Conservation (phyloP, 139 green algal genomes). For the Chlamydomonas incerta region DNA sequence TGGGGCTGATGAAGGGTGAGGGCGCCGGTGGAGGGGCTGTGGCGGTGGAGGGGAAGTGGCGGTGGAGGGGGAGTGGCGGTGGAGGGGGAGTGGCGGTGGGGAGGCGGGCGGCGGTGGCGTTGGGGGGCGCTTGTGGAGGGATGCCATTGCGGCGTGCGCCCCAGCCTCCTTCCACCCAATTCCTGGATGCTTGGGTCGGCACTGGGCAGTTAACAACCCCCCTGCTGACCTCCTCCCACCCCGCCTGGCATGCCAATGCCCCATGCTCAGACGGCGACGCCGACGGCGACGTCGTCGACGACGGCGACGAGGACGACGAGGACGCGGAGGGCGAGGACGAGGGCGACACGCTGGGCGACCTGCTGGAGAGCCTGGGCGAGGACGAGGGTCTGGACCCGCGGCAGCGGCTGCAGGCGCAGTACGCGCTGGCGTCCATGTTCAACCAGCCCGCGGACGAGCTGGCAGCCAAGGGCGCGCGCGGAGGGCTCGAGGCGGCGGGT, state of each 20-base stretch:
- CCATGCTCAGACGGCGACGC: neutral
- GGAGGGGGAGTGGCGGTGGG: neutral
- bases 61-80: neutral
- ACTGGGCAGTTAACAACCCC: neutral
- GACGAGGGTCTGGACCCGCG: slow-evolving; percentile 13
- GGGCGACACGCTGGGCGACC: neutral
- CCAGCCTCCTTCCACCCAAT: no score
- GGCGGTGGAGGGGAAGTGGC: neutral
- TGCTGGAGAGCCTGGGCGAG: slow-evolving; percentile 12
- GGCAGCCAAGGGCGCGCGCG: neutral
- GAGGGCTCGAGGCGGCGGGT: no score
- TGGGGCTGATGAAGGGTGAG: slow-evolving; percentile 1
- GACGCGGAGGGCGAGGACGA: neutral
- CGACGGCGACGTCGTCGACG: neutral
- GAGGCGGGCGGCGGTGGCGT: no score
- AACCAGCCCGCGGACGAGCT: slow-evolving; percentile 39
- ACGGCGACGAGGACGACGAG: neutral
- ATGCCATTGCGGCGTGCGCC: no score
- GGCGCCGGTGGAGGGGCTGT: neutral
- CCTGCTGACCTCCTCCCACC: no score
- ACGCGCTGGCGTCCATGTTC: slow-evolving; percentile 38
- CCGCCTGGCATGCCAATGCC: no score
- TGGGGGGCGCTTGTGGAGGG: no score
- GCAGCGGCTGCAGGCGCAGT: neutral
- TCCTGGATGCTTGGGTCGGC: no score